Evolutionary conservation across 345 rosid species (phyloP).

Genomic region (Boechera retrofracta): DNA sequence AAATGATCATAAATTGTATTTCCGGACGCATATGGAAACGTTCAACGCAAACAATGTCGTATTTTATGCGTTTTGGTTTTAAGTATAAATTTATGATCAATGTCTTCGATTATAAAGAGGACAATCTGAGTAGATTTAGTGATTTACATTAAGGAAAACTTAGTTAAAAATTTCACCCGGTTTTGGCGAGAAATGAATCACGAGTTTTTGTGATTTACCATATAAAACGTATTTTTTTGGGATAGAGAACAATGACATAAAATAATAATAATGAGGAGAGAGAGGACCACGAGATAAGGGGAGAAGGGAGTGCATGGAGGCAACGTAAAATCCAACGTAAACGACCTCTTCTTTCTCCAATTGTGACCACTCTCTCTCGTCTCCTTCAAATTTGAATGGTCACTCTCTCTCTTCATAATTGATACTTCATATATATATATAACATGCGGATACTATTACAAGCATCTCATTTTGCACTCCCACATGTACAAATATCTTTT

Average conservation of each 20-base stretch:
- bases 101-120: neutral
- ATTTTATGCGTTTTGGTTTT: neutral
- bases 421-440: conserved; percentile 15
- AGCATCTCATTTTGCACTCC: conserved; percentile 34
- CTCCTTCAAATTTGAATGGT: conserved; percentile 30
- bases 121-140: neutral
- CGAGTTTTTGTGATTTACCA: neutral
- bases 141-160: too few relatives aligned
- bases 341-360: conserved; percentile 38
- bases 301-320: conserved; percentile 44
- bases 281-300: conserved; percentile 46
- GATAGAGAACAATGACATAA: conserved; percentile 24
- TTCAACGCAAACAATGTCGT: neutral
- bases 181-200: neutral
- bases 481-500: neutral
- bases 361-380: conserved; percentile 42
- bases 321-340: conserved; percentile 47
- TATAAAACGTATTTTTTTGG: neutral
- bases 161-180: neutral
- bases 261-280: conserved; percentile 31
- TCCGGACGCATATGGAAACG: conserved; percentile 3
- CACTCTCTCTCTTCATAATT: conserved; percentile 25
- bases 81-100: neutral
- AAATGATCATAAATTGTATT: conserved; percentile 2
- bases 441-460: conserved; percentile 30